Base-by-base conservation (phyloP, 257 asterid species). In the Thymus mandschuricus region DNA sequence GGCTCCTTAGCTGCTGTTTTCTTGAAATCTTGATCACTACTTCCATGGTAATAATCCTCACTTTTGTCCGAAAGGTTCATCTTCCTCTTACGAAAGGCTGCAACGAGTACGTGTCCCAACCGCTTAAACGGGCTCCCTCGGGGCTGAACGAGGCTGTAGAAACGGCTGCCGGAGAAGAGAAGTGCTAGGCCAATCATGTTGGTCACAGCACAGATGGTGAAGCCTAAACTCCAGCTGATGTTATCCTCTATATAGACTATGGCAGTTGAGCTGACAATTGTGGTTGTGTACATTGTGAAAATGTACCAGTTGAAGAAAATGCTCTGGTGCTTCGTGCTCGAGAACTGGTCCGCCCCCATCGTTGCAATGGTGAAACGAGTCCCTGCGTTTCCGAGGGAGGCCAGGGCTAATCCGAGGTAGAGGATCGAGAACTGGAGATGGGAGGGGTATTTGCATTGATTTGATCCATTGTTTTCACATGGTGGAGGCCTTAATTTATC, bases 291-390 rank as follows among this genome's bases (percentile, higher is more conserved):
- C 88, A 86, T 82, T 3, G 89, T 78, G 65, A 87, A 79, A 0
- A 86, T 75, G 75, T 78, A 89, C 94, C 93, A 89, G 60, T 85
- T 85, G 77, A 89, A 83, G 87, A 74, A 89, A 63, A 76, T 70
- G 4, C 76, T 81, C 55, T 72, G 90, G 61, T 83, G 84, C 70
- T 79, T 78, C 8, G 88, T 72, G 31, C 57, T 73, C 29, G 80
- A 73, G 8, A 87, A 80, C 58, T 89, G 96, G 30, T 87, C 83
- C 0, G 96, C 96, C 12, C 96, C 96, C 89, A 89, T 84, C 9
- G 95, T 73, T 33, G 84, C 96, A 2, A 87, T 76, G 5, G 90
- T 83, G 80, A 83, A 87, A 43, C 96, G 87, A 0, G 89, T 80
- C 11, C 92, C 96, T 5, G 89, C 88, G 9, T 62, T 79, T 2